Evolutionary conservation across 1,139 yeast species (phyloP), one percentile per base, ranked within the genome.

Genomic region (Sugiyamaella paludigena): DNA sequence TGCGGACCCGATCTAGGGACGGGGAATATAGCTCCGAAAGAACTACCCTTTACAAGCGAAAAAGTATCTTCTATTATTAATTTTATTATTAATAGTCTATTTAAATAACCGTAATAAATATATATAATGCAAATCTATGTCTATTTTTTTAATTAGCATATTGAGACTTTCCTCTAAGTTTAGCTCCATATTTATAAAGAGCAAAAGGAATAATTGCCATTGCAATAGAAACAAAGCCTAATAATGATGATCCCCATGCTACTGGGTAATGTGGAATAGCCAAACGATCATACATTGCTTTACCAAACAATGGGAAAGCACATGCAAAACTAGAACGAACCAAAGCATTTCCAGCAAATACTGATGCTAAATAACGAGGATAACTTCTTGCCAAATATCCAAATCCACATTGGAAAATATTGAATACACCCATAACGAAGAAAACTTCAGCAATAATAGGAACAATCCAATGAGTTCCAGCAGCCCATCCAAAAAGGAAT

Each of bases 401-500:
- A 63, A 87, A 75, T 40, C 82, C 79, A 12, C 87, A 72, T 68
- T 87, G 87, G 75, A 87, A 87, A 50, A 87, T 79, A 60, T 84
- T 71, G 55, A 86, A 78, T 54, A 84, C 74, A 2, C 92, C 88
- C 61, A 82, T 80, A 0, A 92, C 91, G 63, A 86, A 85, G 39
- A 91, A 83, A 36, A 35, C 83, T 78, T 43, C 82, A 70, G 77
- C 69, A 2, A 84, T 79, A 35, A 83, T 72, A 12, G 95, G 89
- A 8, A 81, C 85, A 71, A 86, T 81, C 94, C 95, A 88, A 67
- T 86, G 95, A 29, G 85, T 55, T 60, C 79, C 76, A 6, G 87
- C 78, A 3, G 81, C 68, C 83, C 83, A 79, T 2, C 76, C 80
- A 57, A 78, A 75, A 8, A 78, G 65, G 47, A 77, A 72, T 24